Conservation (phyloP, 106 monocot genomes). For the Acanthochlamys bracteata region DNA sequence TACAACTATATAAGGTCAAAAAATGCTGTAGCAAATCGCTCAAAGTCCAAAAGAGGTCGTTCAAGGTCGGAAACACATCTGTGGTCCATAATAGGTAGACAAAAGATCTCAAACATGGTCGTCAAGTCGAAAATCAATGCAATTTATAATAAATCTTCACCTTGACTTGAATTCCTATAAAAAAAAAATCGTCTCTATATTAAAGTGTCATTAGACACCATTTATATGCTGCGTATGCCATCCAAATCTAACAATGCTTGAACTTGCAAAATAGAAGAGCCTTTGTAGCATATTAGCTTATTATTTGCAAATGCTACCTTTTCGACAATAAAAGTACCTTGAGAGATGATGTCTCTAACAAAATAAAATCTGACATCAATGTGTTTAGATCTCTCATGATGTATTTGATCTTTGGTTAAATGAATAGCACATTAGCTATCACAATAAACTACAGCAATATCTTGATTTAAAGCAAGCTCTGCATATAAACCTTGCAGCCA, state of each 20-base stretch:
- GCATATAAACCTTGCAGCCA: conserved; percentile 4
- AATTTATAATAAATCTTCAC: background rate
- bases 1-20: too few relatives aligned
- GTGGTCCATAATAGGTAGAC: too few relatives aligned
- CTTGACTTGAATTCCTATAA: conserved; percentile 7
- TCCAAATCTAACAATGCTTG: conserved; percentile 5
- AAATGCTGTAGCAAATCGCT: too few relatives aligned
- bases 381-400: conserved; percentile 8
- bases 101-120: too few relatives aligned
- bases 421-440: conserved; percentile 4
- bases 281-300: conserved; percentile 6
- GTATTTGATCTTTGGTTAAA: conserved; percentile 9
- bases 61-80: too few relatives aligned
- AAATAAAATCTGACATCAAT: conserved; percentile 9
- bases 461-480: background rate
- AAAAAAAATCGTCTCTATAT: background rate
- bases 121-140: too few relatives aligned
- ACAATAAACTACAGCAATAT: background rate
- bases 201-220: too few relatives aligned
- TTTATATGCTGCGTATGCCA: background rate
- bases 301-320: background rate
- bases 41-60: too few relatives aligned
- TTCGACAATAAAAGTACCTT: background rate
- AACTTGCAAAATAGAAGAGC: background rate
- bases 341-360: background rate